phyloP scores from a whole-genome alignment of 768 basidiomycete species.

The Boletus subcaerulescens region DNA sequence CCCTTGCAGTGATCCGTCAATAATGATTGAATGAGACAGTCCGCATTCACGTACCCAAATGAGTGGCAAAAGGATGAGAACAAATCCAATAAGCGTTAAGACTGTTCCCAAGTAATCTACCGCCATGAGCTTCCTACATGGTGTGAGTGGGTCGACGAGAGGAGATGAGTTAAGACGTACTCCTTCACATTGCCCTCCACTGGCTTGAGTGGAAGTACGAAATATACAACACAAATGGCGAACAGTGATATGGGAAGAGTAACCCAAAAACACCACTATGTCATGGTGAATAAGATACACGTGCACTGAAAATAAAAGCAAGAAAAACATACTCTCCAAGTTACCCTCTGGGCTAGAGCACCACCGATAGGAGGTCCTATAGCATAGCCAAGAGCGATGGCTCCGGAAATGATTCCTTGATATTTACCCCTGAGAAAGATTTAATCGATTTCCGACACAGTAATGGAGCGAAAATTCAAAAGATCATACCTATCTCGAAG shows the following conservation, averaged over 20 bases:
- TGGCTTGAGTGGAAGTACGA: conserved; percentile 66
- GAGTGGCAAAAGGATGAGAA: conserved; percentile 63
- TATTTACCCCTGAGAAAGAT: conserved; percentile 58
- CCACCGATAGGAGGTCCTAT: conserved; percentile 71
- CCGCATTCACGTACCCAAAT: conserved; percentile 53
- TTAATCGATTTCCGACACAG: neutral
- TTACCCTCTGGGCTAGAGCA: conserved; percentile 55
- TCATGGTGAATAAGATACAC: neutral
- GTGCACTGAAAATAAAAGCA: neutral
- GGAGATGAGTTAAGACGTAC: conserved; percentile 24
- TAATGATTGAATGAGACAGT: neutral
- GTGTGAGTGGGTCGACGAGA: neutral
- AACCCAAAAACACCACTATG: conserved; percentile 75
- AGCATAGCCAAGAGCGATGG: conserved; percentile 54
- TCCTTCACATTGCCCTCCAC: conserved; percentile 58
- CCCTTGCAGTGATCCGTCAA: conserved; percentile 40
- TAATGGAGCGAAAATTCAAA: neutral
- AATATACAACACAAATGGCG: conserved; percentile 53
- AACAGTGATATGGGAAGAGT: conserved; percentile 57
- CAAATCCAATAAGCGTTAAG: conserved; percentile 58
- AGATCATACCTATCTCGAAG: conserved; percentile 55
- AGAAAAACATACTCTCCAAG: conserved; percentile 52
- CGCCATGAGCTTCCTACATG: conserved; percentile 54
- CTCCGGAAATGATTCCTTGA: conserved; percentile 67
- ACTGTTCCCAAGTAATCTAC: conserved; percentile 62